Percentiles rank a stretch among this genome's conserved stretches.
Evolutionary conservation across 2,329 filamentous ascomycete species (phyloP).

Genomic region (Colletotrichum limetticola): DNA sequence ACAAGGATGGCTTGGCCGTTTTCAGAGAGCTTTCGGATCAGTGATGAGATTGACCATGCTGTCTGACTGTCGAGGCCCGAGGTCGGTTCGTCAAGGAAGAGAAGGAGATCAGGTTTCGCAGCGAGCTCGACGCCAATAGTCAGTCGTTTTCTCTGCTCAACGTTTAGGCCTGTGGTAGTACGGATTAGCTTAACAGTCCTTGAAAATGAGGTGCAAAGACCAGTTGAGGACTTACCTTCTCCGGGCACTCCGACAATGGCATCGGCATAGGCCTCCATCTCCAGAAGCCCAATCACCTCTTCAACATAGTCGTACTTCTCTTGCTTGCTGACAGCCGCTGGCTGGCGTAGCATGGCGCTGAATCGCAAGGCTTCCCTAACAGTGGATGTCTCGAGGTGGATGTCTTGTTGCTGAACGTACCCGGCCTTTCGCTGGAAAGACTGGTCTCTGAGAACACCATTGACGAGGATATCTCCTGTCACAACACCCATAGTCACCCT

Average conservation of each 20-base stretch:
- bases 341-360: conserved; percentile 74
- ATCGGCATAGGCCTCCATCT: conserved; percentile 72
- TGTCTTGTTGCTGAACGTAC: conserved; percentile 74
- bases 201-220: background rate
- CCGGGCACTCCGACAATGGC: conserved; percentile 75
- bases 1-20: conserved; percentile 60
- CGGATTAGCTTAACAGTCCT: background rate
- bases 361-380: conserved; percentile 76
- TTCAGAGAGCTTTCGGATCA: conserved; percentile 72
- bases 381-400: conserved; percentile 19
- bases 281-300: conserved; percentile 42
- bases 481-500: conserved; percentile 76
- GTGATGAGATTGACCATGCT: conserved; percentile 77
- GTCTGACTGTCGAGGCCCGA: conserved; percentile 81
- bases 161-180: conserved; percentile 49
- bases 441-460: conserved; percentile 70
- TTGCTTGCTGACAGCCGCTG: conserved; percentile 58
- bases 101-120: conserved; percentile 75
- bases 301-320: conserved; percentile 43
- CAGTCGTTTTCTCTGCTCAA: conserved; percentile 63
- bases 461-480: conserved; percentile 74
- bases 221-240: conserved; percentile 49
- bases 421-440: conserved; percentile 76
- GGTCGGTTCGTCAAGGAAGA: conserved; percentile 83
- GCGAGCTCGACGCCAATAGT: conserved; percentile 82